Evolutionary conservation across 331 rosid species (phyloP).

Genomic region (Arachis monticola): DNA sequence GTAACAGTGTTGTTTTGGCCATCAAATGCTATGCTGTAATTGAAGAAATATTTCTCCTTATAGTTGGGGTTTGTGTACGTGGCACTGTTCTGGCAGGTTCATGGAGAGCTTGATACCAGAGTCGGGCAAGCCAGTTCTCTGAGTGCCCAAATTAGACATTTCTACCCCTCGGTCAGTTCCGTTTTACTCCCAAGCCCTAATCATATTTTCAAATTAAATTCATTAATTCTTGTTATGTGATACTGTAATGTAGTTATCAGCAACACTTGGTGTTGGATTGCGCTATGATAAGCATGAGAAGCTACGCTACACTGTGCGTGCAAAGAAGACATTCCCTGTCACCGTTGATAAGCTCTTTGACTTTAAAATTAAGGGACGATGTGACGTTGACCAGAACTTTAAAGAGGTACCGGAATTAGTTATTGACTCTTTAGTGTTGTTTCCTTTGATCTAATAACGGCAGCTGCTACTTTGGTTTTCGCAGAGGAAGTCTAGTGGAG

Average conservation of each 20-base stretch:
- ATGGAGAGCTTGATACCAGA: constrained; percentile 82
- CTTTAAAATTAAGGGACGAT: constrained; percentile 76
- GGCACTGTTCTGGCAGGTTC: constrained; percentile 49
- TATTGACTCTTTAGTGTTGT: not conserved
- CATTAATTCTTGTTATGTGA: not conserved
- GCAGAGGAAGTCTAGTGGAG: constrained; percentile 72
- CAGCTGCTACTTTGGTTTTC: too few species aligned
- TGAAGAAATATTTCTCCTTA: not conserved
- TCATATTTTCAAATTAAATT: not conserved
- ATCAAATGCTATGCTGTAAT: not conserved
- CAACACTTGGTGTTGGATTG: constrained; percentile 77
- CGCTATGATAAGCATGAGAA: constrained; percentile 63
- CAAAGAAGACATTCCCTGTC: constrained; percentile 77
- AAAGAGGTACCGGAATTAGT: constrained; percentile 56
- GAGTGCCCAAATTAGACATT: constrained; percentile 63
- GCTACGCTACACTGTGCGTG: constrained; percentile 60
- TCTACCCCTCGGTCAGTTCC: constrained; percentile 68
- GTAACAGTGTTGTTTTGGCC: constrained; percentile 27
- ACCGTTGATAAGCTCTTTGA: constrained; percentile 52
- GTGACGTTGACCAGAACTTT: constrained; percentile 66
- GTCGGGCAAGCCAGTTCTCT: constrained; percentile 59
- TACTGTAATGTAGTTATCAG: constrained; percentile 59
- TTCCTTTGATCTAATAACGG: not conserved
- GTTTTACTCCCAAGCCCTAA: not conserved
- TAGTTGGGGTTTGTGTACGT: too few species aligned